phyloP scores from a whole-genome alignment of 1,139 yeast genomes.

The Magnusiomyces clavatus region DNA sequence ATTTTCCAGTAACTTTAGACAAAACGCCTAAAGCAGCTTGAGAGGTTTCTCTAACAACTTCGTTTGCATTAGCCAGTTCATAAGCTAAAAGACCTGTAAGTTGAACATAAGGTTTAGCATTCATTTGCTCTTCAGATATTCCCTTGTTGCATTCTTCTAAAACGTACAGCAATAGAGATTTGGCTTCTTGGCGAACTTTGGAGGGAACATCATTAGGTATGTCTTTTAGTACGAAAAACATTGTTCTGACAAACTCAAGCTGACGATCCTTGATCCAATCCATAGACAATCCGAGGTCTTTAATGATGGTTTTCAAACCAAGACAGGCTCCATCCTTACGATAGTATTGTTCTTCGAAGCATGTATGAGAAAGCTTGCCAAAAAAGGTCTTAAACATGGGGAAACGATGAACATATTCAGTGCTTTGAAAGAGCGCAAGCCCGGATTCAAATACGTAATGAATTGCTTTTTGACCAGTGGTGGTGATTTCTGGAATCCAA shows the following conservation, averaged over 20 bases:
- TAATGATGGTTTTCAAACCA: slow-evolving; percentile 69
- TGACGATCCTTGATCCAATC: slow-evolving; percentile 72
- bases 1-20: slow-evolving; percentile 60
- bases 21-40: slow-evolving; percentile 62
- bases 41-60: slow-evolving; percentile 74
- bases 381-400: slow-evolving; percentile 73
- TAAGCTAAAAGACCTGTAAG: slow-evolving; percentile 82
- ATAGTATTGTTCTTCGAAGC: slow-evolving; percentile 83
- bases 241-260: slow-evolving; percentile 68
- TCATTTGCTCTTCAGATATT: slow-evolving; percentile 50
- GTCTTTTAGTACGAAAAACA: slow-evolving; percentile 85
- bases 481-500: slow-evolving; percentile 61
- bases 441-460: slow-evolving; percentile 57
- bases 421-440: slow-evolving; percentile 55
- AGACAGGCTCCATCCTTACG: slow-evolving; percentile 82
- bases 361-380: slow-evolving; percentile 78
- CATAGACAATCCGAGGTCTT: slow-evolving; percentile 59
- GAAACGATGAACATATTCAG: slow-evolving; percentile 58
- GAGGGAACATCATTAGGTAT: slow-evolving; percentile 85
- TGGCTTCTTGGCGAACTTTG: slow-evolving; percentile 66
- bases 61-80: slow-evolving; percentile 84
- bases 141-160: slow-evolving; percentile 58
- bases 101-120: slow-evolving; percentile 67
- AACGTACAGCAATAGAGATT: slow-evolving; percentile 53
- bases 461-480: slow-evolving; percentile 62